These are phyloP conservation scores for Inga leiocalycina DNA, from an alignment of 306 rosid species.

Conservation along the genomic window DNA sequence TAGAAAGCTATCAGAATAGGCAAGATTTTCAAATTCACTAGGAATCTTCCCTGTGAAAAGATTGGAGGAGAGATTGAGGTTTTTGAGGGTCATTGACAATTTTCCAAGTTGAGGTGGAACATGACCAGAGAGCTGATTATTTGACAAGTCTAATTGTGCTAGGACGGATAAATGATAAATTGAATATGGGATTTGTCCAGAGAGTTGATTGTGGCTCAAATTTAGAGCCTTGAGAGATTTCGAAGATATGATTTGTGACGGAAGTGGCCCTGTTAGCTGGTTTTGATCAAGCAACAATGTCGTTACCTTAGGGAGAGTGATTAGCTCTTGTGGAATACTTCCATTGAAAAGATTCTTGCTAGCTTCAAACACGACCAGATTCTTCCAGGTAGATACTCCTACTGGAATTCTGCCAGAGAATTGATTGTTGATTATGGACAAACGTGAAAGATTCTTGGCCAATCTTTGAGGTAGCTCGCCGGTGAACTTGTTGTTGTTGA, in stretches of 20 bases:
- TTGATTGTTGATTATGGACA: conserved; percentile 44
- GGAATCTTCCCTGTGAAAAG: conserved; percentile 61
- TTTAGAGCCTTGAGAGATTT: conserved; percentile 33
- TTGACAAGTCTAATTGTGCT: conserved; percentile 47
- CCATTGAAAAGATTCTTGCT: conserved; percentile 52
- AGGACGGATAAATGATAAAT: conserved; percentile 41
- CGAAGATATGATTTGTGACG: conserved; percentile 40
- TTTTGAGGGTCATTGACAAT: conserved; percentile 21
- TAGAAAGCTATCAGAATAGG: conserved; percentile 56
- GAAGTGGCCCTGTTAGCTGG: conserved; percentile 42
- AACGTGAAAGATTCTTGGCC: conserved; percentile 27
- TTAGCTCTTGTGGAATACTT: conserved; percentile 49
- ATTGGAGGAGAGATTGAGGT: conserved; percentile 54
- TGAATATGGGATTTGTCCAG: conserved; percentile 42
- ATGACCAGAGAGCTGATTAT: conserved; percentile 54
- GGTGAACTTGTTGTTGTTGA: conserved; percentile 42
- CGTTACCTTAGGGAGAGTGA: conserved; percentile 29
- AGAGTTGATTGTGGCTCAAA: conserved; percentile 41
- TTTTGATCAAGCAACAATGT: conserved; percentile 45
- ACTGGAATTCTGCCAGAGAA: conserved; percentile 46
- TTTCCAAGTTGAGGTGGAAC: conserved; percentile 46
- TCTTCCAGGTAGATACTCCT: conserved; percentile 41
- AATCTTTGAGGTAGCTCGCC: conserved; percentile 52
- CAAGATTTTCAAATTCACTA: conserved; percentile 39
- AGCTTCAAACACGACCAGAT: conserved; percentile 40